Evolutionary conservation across 2,329 filamentous ascomycete species (phyloP), one percentile per base, ranked within the genome.

Genomic region (Cadophora sp.): DNA sequence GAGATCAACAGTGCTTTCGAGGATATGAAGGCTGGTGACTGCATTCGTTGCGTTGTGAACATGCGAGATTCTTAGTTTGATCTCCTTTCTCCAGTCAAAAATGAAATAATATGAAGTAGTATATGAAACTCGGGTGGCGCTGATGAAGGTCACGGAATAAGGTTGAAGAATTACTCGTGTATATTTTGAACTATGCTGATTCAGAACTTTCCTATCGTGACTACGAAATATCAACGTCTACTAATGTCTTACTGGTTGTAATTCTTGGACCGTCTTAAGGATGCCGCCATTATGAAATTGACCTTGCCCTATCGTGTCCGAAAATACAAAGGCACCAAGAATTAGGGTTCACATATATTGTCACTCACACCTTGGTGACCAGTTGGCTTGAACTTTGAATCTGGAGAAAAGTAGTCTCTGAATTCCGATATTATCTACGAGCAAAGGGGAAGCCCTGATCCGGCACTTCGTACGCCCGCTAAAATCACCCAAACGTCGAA

Each of bases 11-110:
- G 86, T 62, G 95, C 94, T 24, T 99, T 97, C 77, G 88, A 93
- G 73, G 89, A 91, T 75, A 99, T 99, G 96, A 97, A 97, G 86
- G 87, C 89, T 69, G 96, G 96, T 68, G 94, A 98, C 82, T 99
- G 96, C 83, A 97, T 99, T 78, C 92, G 96, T 73, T 97, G 93
- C 75, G 96, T 98, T 11, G 92, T 97, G 64, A 89, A 87, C 75
- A 89, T 89, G 86, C 71, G 73, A 43, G 75, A 75, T 55, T 63
- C 31, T 50, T 67, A 59, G 43, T 51, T 51, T 12, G 50, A 60
- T 56, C 1, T 58, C 16, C 27, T 48, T 16, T 56, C 34, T 59
- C 3, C 12, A 34, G 26, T 46, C 22, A n/a, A 60, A 55, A 61
- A 22, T 46, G 24, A 62, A 34, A 48, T 50, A 24, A 62, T 22